Percentiles rank a stretch among this genome's conserved stretches.
phyloP scores from a whole-genome alignment of 2,329 filamentous ascomycete species.

The Stachybotrys elegans region DNA sequence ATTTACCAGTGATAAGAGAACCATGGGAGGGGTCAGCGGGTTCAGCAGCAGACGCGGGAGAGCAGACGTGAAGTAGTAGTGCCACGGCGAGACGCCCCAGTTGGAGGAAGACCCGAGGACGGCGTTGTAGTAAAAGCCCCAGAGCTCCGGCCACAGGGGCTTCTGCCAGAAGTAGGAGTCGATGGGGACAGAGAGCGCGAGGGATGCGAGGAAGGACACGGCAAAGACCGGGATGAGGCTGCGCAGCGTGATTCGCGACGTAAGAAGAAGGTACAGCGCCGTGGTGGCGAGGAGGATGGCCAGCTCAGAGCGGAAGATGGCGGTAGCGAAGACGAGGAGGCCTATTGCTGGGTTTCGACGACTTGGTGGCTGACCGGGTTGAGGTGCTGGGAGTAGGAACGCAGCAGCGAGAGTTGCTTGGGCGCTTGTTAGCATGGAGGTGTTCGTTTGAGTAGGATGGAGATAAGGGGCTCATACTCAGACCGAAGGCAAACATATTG shows the following conservation, averaged over 20 bases:
- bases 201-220: constrained; percentile 58
- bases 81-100: constrained; percentile 83
- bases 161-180: constrained; percentile 95
- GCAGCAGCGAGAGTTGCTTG: constrained; percentile 62
- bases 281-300: constrained; percentile 72
- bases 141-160: constrained; percentile 83
- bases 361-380: constrained; percentile 20
- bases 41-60: constrained; percentile 82
- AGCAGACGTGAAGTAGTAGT: constrained; percentile 80
- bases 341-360: constrained; percentile 62
- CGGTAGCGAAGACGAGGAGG: constrained; percentile 72
- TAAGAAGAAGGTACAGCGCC: constrained; percentile 58
- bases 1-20: constrained; percentile 46
- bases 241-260: constrained; percentile 45
- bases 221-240: constrained; percentile 63
- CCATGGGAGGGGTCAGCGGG: constrained; percentile 57
- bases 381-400: constrained; percentile 32
- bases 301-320: constrained; percentile 86
- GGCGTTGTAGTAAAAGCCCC: constrained; percentile 88
- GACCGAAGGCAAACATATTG: constrained; percentile 91
- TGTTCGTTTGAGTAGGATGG: not conserved
- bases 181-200: constrained; percentile 65
- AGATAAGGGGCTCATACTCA: constrained; percentile 54
- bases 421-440: not conserved
- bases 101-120: constrained; percentile 74